Base-by-base conservation (phyloP, 1,284 basidiomycete genomes). In the Leccinum pseudoinsigne region DNA sequence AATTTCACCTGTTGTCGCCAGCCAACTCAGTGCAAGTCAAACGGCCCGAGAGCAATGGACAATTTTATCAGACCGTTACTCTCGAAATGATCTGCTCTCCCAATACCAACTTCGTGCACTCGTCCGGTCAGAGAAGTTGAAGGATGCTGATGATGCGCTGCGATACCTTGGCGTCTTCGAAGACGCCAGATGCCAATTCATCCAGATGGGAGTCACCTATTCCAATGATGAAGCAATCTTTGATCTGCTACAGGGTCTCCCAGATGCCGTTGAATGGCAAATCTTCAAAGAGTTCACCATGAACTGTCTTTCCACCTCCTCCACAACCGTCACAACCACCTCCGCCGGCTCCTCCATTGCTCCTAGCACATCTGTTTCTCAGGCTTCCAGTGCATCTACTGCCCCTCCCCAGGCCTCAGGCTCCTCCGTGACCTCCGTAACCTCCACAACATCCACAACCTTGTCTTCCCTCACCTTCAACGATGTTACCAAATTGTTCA, bases 201-300 rank as follows among this genome's bases (percentile, higher is more conserved):
- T 59, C 1, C 5, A 23, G 5, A 66, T 66, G 64, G 60, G 9
- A 2, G 60, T 62, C 0, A 18, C 4, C 0, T 61, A 64, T 9
- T 21, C 53, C 11, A 28, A 6, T 9, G 57, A 31, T n/a, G 57
- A 61, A 8, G 38, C 57, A 1, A 23, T 65, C 3, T 65, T 59
- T 8, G 16, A 64, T 11, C 10, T 65, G 2, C 36, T 65, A 1
- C 63, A 61, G 14, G 63, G 59, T 1, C 47, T 65, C 2, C 61
- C 10, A 4, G 42, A 58, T n/a, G n/a, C n/a, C 8, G 28, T 23
- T 1, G 23, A 23, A 23, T 23, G 23, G 23, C 23, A 23, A 23
- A 23, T 23, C 23, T 23, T 23, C 1, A 23, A 23, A 23, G 23
- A 23, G 23, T 1, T 23, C 23, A 23, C 23, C 23, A 23, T 23